Evolutionary conservation across 2,329 filamentous ascomycete species (phyloP).

Genomic region (Nemania abortiva): DNA sequence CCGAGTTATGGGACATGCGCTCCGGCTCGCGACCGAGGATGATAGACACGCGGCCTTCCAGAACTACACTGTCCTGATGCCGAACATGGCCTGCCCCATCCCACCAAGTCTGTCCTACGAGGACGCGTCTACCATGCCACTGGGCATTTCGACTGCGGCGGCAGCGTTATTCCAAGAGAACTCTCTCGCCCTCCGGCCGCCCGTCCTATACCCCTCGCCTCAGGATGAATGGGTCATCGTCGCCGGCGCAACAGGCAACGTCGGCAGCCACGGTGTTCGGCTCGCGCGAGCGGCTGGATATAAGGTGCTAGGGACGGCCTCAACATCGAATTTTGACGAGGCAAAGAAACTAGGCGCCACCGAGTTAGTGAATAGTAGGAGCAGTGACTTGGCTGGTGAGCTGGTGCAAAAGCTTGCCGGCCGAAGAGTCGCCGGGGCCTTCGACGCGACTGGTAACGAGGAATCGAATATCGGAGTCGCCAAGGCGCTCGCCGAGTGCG

Average conservation of each 20-base stretch:
- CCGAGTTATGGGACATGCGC: conserved; percentile 49
- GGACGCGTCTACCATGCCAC: conserved; percentile 47
- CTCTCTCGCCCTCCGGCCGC: conserved; percentile 42
- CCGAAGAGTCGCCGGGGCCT: conserved; percentile 35
- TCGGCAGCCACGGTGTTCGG: conserved; percentile 60
- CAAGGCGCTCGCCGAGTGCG: conserved; percentile 17
- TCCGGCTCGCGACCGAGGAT: conserved; percentile 41
- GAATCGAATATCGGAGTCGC: conserved; percentile 15
- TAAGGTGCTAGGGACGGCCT: conserved; percentile 57
- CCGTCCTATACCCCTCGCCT: conserved; percentile 24
- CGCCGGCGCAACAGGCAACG: conserved; percentile 56
- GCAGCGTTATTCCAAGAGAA: conserved; percentile 44
- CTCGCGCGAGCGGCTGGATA: conserved; percentile 58
- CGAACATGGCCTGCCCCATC: conserved; percentile 40
- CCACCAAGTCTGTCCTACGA: conserved; percentile 45
- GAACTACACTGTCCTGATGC: conserved; percentile 41
- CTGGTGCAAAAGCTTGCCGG: conserved; percentile 40
- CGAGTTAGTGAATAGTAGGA: conserved; percentile 56
- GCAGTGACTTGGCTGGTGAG: conserved; percentile 45
- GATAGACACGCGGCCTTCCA: conserved; percentile 47
- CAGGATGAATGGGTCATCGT: conserved; percentile 53
- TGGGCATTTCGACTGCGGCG: conserved; percentile 48
- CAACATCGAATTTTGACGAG: conserved; percentile 55
- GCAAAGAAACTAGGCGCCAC: conserved; percentile 55
- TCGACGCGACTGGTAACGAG: conserved; percentile 28